Evolutionary conservation across 805 yeast genomes (phyloP).

Genomic region (Wickerhamomyces rabaulensis): DNA sequence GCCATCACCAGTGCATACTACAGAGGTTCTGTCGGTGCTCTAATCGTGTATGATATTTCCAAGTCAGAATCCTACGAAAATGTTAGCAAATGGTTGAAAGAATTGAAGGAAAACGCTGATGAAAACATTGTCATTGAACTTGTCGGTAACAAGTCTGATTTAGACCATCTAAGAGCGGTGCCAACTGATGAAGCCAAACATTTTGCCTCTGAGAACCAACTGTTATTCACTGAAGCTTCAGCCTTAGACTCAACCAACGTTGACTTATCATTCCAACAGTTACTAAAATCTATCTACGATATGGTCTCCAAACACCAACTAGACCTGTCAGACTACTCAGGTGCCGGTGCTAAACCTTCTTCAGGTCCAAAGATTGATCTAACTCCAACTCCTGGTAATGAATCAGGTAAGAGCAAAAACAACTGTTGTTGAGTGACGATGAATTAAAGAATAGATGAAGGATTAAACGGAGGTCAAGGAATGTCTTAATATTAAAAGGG

Average conservation of each 20-base stretch:
- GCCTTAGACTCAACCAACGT: slow-evolving; percentile 94
- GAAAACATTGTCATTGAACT: slow-evolving; percentile 92
- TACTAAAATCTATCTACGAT: slow-evolving; percentile 88
- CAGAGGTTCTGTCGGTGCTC: slow-evolving; percentile 97
- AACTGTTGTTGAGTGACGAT: slow-evolving; percentile 56
- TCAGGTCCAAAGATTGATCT: slow-evolving; percentile 88
- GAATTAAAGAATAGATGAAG: background rate
- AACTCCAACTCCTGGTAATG: slow-evolving; percentile 89
- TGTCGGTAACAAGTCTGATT: slow-evolving; percentile 88
- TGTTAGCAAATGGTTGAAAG: slow-evolving; percentile 85
- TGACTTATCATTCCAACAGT: slow-evolving; percentile 88
- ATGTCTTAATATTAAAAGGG: no score
- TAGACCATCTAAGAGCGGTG: slow-evolving; percentile 89
- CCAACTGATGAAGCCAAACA: slow-evolving; percentile 97
- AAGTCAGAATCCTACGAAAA: slow-evolving; percentile 83
- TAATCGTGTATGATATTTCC: slow-evolving; percentile 91
- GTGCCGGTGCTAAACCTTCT: slow-evolving; percentile 56
- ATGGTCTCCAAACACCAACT: slow-evolving; percentile 92
- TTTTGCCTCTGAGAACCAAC: slow-evolving; percentile 87
- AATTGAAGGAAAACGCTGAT: slow-evolving; percentile 87
- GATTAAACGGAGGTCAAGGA: no score
- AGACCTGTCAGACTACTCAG: slow-evolving; percentile 68
- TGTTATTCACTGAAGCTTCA: slow-evolving; percentile 92
- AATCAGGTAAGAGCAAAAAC: slow-evolving; percentile 43
- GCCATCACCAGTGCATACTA: slow-evolving; percentile 97